phyloP scores from a whole-genome alignment of 495 filamentous ascomycete species.

The Sordaria brevicollis region DNA sequence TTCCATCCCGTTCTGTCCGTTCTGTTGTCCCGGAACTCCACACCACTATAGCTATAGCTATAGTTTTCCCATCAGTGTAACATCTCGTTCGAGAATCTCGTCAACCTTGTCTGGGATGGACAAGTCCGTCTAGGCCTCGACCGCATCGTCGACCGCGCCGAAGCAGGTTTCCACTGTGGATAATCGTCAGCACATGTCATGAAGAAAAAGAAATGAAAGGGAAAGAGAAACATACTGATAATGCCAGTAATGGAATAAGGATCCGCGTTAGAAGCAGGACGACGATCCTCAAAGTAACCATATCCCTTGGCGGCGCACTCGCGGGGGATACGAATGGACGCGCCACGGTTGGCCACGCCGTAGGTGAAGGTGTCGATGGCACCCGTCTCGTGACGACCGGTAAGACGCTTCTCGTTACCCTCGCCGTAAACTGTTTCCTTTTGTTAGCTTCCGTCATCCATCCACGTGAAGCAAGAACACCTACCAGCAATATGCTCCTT shows the following conservation, averaged over 20 bases:
- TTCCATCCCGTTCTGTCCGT: no score
- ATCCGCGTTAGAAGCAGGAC: conserved; percentile 84
- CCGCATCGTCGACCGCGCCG: not conserved
- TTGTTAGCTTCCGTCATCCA: not conserved
- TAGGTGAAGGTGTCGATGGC: conserved; percentile 84
- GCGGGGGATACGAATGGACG: conserved; percentile 74
- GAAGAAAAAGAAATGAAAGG: not conserved
- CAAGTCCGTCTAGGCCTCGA: not conserved
- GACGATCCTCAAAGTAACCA: conserved; percentile 92
- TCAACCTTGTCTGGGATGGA: not conserved
- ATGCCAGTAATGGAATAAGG: conserved; percentile 50
- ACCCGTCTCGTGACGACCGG: conserved; percentile 80
- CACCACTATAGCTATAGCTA: no score
- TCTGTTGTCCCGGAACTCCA: not conserved
- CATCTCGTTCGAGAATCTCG: not conserved
- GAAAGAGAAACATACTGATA: not conserved
- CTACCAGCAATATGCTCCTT: conserved; percentile 71
- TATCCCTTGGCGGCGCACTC: conserved; percentile 78
- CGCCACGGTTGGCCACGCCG: conserved; percentile 87
- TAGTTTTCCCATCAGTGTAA: not conserved
- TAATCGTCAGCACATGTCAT: not conserved
- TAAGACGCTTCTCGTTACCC: conserved; percentile 77
- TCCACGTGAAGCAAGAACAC: not conserved
- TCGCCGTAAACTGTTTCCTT: conserved; percentile 58
- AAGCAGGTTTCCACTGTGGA: not conserved